Evolutionary conservation across 2,329 filamentous ascomycete genomes (phyloP), one percentile per base, ranked within the genome.

Genomic region (Endoconidiophora polonica): DNA sequence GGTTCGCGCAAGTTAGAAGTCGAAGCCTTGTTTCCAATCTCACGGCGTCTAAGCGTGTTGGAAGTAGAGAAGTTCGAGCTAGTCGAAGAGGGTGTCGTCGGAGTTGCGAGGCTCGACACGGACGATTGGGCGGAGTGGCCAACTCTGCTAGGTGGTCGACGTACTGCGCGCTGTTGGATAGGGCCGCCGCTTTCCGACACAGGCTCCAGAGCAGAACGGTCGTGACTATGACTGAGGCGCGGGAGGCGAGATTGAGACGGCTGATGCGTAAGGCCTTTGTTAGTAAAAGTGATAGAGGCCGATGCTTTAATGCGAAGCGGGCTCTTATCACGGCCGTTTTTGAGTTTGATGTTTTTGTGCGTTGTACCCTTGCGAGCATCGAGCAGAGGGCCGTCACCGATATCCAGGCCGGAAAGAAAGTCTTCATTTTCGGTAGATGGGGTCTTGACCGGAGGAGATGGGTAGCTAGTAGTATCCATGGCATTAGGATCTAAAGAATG

Each of bases 291-390:
- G 54, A 96, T 71, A 10, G 88, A 90, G 24, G 91, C 83, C 9
- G 86, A 80, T 16, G 85, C 77, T 61, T 81, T 81, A 18, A 76
- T 76, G 54, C 84, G 76, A 20, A 75, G 73, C 44, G 86, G 83
- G 56, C 86, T 88, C 12, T 74, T 68, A 18, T 79, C 73, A 48
- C 78, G 72, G 54, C 77, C 69, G 56, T 80, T 76, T 65, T 93
- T 94, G 58, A 93, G 74, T 62, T 90, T 88, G 56, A 98, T 76
- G 61, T 98, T 95, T 55, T 85, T 86, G 62, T 96, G 91, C 16
- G 94, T 69, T 0, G 83, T 90, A 41, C 86, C 72, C 63, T 90
- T 94, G 52, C 74, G 78, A 2, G 82, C 77, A 59, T 86, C 79
- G 59, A 96, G 86, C 14, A 86, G 73, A 56, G 90, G 83, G 4